Percentiles rank a stretch among this genome's conserved stretches.
Evolutionary conservation across 345 rosid genomes (phyloP).

Genomic region (Iberis pinnata): DNA sequence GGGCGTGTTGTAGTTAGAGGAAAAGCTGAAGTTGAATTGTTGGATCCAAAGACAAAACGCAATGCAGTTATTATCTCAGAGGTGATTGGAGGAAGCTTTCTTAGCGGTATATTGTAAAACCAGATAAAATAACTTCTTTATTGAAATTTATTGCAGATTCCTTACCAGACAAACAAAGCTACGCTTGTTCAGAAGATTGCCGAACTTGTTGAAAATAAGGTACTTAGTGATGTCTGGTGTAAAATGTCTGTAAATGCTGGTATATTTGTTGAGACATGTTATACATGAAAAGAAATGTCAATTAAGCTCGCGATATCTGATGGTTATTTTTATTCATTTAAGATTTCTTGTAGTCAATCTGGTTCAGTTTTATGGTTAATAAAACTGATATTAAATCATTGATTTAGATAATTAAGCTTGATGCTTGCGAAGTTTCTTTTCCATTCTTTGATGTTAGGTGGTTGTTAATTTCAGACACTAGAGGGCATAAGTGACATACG

Average conservation of each 20-base stretch:
- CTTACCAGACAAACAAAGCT: slow-evolving; percentile 89
- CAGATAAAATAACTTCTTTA: slow-evolving; percentile 11
- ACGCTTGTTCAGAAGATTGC: slow-evolving; percentile 93
- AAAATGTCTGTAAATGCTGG: slow-evolving; percentile 4
- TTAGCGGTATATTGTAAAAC: too few relatives aligned
- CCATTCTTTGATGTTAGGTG: slow-evolving; percentile 11
- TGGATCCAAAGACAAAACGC: slow-evolving; percentile 72
- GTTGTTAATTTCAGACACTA: slow-evolving; percentile 45
- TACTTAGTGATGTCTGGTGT: slow-evolving; percentile 24
- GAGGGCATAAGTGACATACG: slow-evolving; percentile 95
- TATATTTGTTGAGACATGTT: slow-evolving; percentile 4
- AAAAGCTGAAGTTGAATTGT: slow-evolving; percentile 69
- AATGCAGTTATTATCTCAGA: slow-evolving; percentile 74
- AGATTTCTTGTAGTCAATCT: background rate
- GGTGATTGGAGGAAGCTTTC: slow-evolving; percentile 39
- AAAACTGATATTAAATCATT: background rate
- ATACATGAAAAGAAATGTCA: background rate
- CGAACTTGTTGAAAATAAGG: slow-evolving; percentile 91
- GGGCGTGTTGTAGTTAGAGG: slow-evolving; percentile 86
- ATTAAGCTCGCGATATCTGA: background rate
- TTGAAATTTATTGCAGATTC: slow-evolving; percentile 50
- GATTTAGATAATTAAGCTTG: background rate
- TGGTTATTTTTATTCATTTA: slow-evolving; percentile 1
- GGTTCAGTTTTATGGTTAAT: slow-evolving; percentile 2
- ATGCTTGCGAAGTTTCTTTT: slow-evolving; percentile 2